Conservation (phyloP, 2,329 filamentous ascomycete species). For the Didymella pomorum region DNA sequence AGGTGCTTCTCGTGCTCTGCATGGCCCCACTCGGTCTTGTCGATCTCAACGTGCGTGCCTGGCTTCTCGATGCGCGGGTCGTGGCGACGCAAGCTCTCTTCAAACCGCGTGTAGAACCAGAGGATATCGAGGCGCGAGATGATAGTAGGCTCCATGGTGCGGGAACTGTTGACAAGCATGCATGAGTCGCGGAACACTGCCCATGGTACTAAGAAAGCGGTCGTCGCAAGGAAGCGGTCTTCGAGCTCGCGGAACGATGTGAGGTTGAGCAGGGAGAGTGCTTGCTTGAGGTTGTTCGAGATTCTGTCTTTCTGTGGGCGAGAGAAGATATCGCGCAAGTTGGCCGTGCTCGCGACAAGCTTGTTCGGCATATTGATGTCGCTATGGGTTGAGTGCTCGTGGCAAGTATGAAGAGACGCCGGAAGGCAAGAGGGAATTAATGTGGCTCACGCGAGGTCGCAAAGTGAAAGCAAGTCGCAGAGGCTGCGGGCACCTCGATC, state of each 20-base stretch:
- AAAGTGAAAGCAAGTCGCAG: not conserved
- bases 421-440: not conserved
- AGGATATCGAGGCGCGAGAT: constrained; percentile 38
- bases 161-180: constrained; percentile 30
- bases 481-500: not conserved
- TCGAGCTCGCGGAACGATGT: constrained; percentile 35
- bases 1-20: constrained; percentile 44
- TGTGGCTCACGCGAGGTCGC: not conserved
- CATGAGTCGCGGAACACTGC: constrained; percentile 40
- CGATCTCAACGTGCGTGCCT: constrained; percentile 28
- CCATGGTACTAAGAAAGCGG: constrained; percentile 46
- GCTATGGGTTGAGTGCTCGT: not conserved
- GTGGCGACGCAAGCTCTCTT: constrained; percentile 38
- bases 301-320: constrained; percentile 26
- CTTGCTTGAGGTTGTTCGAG: constrained; percentile 28
- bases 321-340: constrained; percentile 27
- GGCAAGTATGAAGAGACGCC: not conserved
- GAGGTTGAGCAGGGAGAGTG: constrained; percentile 38
- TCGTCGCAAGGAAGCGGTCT: constrained; percentile 36
- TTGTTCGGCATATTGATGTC: not conserved
- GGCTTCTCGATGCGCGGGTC: constrained; percentile 35
- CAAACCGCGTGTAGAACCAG: constrained; percentile 45
- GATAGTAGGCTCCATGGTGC: constrained; percentile 20
- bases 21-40: constrained; percentile 39
- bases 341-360: constrained; percentile 8